Evolutionary conservation across 1,139 yeast species (phyloP), one percentile per base, ranked within the genome.

Genomic region (Blastobotrys ciferrii): DNA sequence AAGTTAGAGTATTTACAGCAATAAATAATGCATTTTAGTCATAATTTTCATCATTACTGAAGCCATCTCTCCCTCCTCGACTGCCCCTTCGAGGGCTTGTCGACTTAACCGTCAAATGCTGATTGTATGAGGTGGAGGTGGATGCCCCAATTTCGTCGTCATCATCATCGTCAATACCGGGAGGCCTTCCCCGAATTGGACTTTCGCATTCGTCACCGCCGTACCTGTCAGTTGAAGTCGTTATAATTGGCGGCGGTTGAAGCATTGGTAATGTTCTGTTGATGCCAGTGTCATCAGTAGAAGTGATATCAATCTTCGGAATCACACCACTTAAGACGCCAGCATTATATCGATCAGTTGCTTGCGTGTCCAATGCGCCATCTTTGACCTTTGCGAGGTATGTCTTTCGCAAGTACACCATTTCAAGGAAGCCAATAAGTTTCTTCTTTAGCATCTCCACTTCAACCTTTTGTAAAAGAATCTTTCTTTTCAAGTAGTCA

Each of bases 401-500:
- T 23, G 17, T 19, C 35, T 48, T 41, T 11, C 38, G 42, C 1
- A 30, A 30, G 20, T 42, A 48, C 7, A 51, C 45, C 57, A 52
- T 58, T 25, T 50, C 50, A 32, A 60, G 41, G 36, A 56, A 53
- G 7, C 63, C 62, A 12, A 48, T 36, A 5, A 78, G 76, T 54
- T 80, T 70, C 64, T 75, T 69, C 57, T 76, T 70, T 59, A 77
- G 67, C 57, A 76, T 58, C 43, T 79, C 72, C 56, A 76, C 78
- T 43, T 81, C 78, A 20, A 86, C 80, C 57, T 77, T 80, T 57
- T 81, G 83, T 42, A 79, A 62, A 40, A 82, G 69, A 52, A 84
- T 75, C 48, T 85, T 71, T 54, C 89, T 71, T 52, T 82, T 86
- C 58, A 87, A 75, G 63, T 81, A 86, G 57, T 86, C 92, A 56